Base-by-base conservation (phyloP, 768 basidiomycete genomes). In the Xerocomus spinulosus region DNA sequence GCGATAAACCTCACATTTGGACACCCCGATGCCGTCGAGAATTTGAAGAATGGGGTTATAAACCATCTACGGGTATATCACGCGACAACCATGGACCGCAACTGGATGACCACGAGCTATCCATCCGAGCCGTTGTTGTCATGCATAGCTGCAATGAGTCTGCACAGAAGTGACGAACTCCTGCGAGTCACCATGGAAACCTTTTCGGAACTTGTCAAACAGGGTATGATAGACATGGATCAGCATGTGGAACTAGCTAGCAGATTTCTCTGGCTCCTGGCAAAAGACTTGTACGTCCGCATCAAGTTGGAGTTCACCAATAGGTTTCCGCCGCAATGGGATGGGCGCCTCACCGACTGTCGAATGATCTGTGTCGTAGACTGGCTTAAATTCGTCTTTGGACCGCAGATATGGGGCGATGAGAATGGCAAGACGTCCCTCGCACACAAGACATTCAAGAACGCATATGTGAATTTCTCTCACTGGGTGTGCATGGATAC, bases 101-200 rank as follows among this genome's bases (percentile, higher is more conserved):
- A 20, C 7, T 50, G 52, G 36, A 21, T 15, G 13, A 46, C 21
- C 24, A 53, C 52, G 9, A 39, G 41, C 7, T 47, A 54, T 37
- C 50, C 58, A n/a, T 58, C 51, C 14, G 56, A 60, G 17, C 47
- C 56, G 4, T 13, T 58, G 9, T 13, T 54, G 2, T 54, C 49
- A 21, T 45, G 42, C 15, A 36, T 36, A 32, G 50, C 53, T 2
- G 50, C 50, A 15, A 15, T 7, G 15, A 2, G 24, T 15, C 33
- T 51, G 3, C 50, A 51, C 40, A n/a, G 2, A 12, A 4, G 0
- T 33, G n/a, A n/a, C 33, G 13, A 33, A 33, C 23, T 26, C 3
- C 24, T 23, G 37, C 2, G 17, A 25, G 5, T 17, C 33, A 33
- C 7, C n/a, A n/a, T 17, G 23, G 43, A 44, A 17, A n/a, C 4